Conservation (phyloP, 192 early-diverging fungal species). For the Podila clonocystis region DNA sequence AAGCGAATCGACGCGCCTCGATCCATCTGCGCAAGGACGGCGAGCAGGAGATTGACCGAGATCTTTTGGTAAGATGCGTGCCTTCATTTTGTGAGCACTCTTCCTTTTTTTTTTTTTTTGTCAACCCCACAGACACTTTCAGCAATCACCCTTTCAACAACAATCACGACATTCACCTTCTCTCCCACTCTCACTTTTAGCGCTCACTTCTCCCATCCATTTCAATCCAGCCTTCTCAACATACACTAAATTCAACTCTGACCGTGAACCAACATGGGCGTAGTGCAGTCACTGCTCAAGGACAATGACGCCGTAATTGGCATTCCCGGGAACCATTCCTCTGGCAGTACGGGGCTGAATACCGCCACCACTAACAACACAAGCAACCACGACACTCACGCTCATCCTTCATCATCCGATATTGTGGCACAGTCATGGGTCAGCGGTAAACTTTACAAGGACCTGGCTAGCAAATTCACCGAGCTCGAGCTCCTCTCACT, state of each 20-base stretch:
- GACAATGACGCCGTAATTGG: not conserved
- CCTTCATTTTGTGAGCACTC: not conserved
- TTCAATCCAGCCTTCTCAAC: not conserved
- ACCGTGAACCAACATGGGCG: conserved; percentile 8
- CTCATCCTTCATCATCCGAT: not conserved
- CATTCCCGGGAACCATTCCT: no score
- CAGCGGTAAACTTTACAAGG: conserved; percentile 24
- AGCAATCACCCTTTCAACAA: no score
- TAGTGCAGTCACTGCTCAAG: conserved; percentile 11
- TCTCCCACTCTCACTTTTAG: not conserved
- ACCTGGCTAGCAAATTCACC: conserved; percentile 23
- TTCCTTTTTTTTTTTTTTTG: not conserved
- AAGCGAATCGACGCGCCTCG: conserved; percentile 54
- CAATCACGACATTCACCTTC: no score
- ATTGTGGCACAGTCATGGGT: conserved; percentile 9
- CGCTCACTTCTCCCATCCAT: no score
- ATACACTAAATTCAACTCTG: not conserved
- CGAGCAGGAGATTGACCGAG: conserved; percentile 54
- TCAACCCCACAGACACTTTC: no score
- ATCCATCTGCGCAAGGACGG: conserved; percentile 53
- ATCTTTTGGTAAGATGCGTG: conserved; percentile 25
- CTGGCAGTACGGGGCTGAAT: no score
- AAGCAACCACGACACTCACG: not conserved
- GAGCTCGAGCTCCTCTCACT: conserved; percentile 35
- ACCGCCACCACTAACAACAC: no score